Conservation (phyloP, 1,284 basidiomycete genomes). For the Meripilus lineatus region DNA sequence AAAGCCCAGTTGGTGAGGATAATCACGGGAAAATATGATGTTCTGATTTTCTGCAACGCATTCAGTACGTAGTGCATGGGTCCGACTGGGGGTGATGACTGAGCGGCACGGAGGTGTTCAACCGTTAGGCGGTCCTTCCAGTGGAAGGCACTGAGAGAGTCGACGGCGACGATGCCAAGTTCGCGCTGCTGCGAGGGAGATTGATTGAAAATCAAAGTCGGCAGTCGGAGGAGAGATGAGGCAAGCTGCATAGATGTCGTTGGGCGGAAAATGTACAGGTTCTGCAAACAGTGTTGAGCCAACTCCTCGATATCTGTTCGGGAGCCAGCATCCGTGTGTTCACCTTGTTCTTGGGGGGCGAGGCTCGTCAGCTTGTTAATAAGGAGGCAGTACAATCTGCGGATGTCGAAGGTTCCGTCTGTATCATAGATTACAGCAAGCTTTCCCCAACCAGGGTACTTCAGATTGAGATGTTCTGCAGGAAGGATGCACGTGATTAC, state of each 20-base stretch:
- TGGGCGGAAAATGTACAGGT: constrained; percentile 64
- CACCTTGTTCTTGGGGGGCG: constrained; percentile 9
- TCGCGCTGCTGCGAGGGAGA: constrained; percentile 41
- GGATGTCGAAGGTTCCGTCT: constrained; percentile 56
- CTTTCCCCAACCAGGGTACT: constrained; percentile 54
- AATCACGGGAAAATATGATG: constrained; percentile 47
- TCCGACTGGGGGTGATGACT: constrained; percentile 18
- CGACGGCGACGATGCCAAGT: constrained; percentile 62
- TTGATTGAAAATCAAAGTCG: constrained; percentile 44
- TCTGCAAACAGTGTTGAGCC: constrained; percentile 40
- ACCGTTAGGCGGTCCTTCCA: constrained; percentile 67
- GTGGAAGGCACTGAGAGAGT: constrained; percentile 72
- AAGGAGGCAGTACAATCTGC: constrained; percentile 50
- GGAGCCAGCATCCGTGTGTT: neutral
- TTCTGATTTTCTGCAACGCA: constrained; percentile 47
- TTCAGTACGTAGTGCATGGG: constrained; percentile 42
- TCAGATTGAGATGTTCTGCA: constrained; percentile 19
- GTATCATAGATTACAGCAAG: constrained; percentile 65
- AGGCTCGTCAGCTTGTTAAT: constrained; percentile 28
- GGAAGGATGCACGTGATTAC: constrained; percentile 61
- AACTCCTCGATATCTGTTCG: constrained; percentile 19
- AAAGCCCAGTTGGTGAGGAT: constrained; percentile 66
- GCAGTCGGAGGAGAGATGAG: constrained; percentile 55
- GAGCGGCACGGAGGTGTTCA: constrained; percentile 44
- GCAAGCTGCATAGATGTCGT: constrained; percentile 63